Base-by-base conservation (phyloP, 2,329 filamentous ascomycete genomes). In the Akanthomyces muscarius region DNA sequence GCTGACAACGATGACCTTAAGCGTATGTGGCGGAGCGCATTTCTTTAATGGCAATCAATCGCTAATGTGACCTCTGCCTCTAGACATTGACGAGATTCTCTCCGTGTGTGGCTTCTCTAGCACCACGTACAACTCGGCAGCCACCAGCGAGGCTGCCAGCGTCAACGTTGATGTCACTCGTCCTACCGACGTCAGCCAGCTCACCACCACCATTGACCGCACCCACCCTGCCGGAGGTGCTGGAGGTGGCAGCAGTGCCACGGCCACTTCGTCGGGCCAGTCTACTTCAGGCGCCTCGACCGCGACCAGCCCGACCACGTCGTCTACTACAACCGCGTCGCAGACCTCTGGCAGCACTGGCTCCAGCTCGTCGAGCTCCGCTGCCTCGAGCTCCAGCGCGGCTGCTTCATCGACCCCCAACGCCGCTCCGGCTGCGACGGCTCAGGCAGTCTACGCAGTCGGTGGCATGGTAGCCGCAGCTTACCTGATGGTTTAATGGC, bases 141-240 rank as follows among this genome's bases (percentile, higher is more conserved):
- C 28, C 38, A 38, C 48, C 38, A 61, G 48, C n/a, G 47, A 44
- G 16, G 78, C 76, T 63, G 70, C 72, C 55, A 71, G 69, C 7
- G 62, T 76, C 66, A 70, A 68, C 10, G 75, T 76, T 53, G 61
- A 67, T 10, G 75, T 71, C 38, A 70, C 68, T 13, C 68, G 67
- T 16, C 69, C 72, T n/a, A 77, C 72, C 10, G 69, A 71, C 55
- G 63, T 71, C 30, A 70, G 55, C 50, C 72, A 77, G 67, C 66
- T 76, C 61, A 76, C 74, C 38, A 76, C 72, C 25, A 76, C 75
- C 44, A 68, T 76, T 59, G 55, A 66, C 38, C n/a, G 41, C 42
- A 13, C 11, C 21, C n/a, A 36, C 23, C 51, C 52, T 36, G 52
- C 30, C 4, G 60, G 52, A 10, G 52, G 52, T 36, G 33, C n/a